These are phyloP conservation scores for Chaetomiaceae sp. DNA, from an alignment of 2,329 filamentous ascomycete genomes.

Conservation along the genomic window DNA sequence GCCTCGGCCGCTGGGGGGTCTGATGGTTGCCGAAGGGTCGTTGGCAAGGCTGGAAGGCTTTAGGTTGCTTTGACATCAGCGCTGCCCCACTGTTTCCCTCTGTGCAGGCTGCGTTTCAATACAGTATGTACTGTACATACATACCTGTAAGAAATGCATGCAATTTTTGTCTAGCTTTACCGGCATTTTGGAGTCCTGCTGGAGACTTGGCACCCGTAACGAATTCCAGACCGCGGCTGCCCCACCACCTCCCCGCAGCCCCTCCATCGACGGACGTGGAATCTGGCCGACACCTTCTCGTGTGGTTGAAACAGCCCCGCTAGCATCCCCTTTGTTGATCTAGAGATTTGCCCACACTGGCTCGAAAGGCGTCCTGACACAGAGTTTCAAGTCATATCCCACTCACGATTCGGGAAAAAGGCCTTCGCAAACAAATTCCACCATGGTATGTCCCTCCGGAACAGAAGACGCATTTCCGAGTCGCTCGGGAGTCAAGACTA, in stretches of 20 bases:
- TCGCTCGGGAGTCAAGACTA: neutral
- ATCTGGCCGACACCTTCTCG: slow-evolving; percentile 18
- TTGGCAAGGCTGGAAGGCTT: neutral
- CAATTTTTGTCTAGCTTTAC: too few relatives aligned
- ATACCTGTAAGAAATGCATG: too few relatives aligned
- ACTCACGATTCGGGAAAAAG: neutral
- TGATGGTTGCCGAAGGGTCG: neutral
- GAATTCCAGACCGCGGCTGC: slow-evolving; percentile 8
- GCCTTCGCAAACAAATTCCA: neutral
- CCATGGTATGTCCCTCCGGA: slow-evolving; percentile 9
- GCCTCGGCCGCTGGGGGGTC: neutral
- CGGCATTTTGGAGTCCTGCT: too few relatives aligned
- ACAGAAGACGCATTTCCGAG: neutral
- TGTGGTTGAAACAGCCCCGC: slow-evolving; percentile 7
- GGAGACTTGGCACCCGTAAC: too few relatives aligned
- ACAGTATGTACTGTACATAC: too few relatives aligned
- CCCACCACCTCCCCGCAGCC: slow-evolving; percentile 11
- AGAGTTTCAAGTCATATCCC: neutral
- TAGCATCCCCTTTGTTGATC: neutral
- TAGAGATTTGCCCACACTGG: neutral
- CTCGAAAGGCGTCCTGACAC: neutral
- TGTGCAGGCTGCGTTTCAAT: too few relatives aligned
- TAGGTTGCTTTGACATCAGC: neutral
- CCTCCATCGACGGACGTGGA: slow-evolving; percentile 23
- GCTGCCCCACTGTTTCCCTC: neutral